A percentile compares a stretch with the other conserved stretches of the same genome.
These are phyloP conservation scores for Hyphodiscus sp. DNA, from an alignment of 2,329 filamentous ascomycete species.

Conservation along the genomic window DNA sequence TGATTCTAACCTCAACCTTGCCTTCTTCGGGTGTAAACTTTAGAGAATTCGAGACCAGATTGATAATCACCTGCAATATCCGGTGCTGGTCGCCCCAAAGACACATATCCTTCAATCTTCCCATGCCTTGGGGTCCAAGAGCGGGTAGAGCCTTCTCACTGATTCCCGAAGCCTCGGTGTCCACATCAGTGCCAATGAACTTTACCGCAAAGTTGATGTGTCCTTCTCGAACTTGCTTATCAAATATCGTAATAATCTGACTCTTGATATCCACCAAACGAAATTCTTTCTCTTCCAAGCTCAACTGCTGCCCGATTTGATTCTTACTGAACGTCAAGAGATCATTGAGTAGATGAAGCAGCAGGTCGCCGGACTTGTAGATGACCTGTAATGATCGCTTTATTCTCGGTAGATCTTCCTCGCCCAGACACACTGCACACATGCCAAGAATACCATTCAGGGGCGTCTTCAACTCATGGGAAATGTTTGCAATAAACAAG, in stretches of 20 bases:
- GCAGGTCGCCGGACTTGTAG: slow-evolving; percentile 79
- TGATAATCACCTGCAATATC: slow-evolving; percentile 89
- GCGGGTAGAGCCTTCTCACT: slow-evolving; percentile 41
- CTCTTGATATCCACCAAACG: slow-evolving; percentile 74
- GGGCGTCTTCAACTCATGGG: slow-evolving; percentile 81
- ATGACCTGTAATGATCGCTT: slow-evolving; percentile 81
- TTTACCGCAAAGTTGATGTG: slow-evolving; percentile 66
- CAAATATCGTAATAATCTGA: slow-evolving; percentile 80
- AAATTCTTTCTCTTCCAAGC: slow-evolving; percentile 80
- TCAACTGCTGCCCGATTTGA: slow-evolving; percentile 80
- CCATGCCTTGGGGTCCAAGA: slow-evolving; percentile 58
- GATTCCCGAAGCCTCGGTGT: slow-evolving; percentile 10
- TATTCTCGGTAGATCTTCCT: slow-evolving; percentile 70
- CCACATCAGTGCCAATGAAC: slow-evolving; percentile 52
- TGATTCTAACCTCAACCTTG: slow-evolving; percentile 68
- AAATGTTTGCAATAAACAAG: slow-evolving; percentile 93
- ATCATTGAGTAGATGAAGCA: slow-evolving; percentile 83
- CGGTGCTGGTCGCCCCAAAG: slow-evolving; percentile 90
- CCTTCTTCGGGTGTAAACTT: slow-evolving; percentile 83
- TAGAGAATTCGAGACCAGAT: slow-evolving; percentile 82
- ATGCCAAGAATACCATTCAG: slow-evolving; percentile 94
- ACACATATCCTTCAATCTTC: slow-evolving; percentile 74
- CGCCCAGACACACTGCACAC: slow-evolving; percentile 88
- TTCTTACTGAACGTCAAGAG: slow-evolving; percentile 92
- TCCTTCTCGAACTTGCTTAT: slow-evolving; percentile 79